Evolutionary conservation across 352 stramenopile genomes (phyloP), one percentile per base, ranked within the genome.

Genomic region (Phytopythium oedochilum): DNA sequence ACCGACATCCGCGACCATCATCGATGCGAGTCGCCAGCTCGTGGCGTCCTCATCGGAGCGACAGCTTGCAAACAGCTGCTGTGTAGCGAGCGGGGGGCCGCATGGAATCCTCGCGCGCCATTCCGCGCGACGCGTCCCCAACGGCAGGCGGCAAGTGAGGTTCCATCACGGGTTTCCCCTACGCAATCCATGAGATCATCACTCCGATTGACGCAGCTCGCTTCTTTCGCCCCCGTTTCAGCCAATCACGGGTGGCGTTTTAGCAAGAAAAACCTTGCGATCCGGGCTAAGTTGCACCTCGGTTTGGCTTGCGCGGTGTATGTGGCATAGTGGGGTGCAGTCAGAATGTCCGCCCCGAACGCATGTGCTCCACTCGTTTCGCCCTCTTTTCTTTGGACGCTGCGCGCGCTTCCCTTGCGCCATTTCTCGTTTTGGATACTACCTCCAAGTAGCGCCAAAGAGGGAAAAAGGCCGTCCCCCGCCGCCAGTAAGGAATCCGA

Each of bases 391-490:
- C 55, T 80, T 54, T 45, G 39, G 22, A 57, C 29, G 25, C 31
- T 15, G 38, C 20, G 47, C 31, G 26, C 36, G 50, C 51, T 61
- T 55, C 42, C 40, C 39, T 22, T 29, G n/a, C 46, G 53, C 60
- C 71, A 83, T 78, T 80, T 78, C 67, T 68, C 77, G 66, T 83
- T 81, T 85, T 83, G 73, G 70, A 76, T 76, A 63, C 50, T 50
- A 47, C 68, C 64, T 67, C 50, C 58, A 61, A 68, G 62, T 70
- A 49, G 43, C 20, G 22, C 20, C 57, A 54, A 60, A 63, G 66
- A 67, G 67, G 50, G 55, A 75, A 55, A 69, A 69, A 53, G 46
- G 26, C 26, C 26, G 45, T n/a, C n/a, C 25, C 15, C 12, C 28
- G 28, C 29, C 28, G 52, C 36, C 52, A 49, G 26, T 35, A 59